Percentiles rank a stretch among this genome's conserved stretches.
Evolutionary conservation across 2,329 filamentous ascomycete genomes (phyloP).

Genomic region (Phyllosticta citrichinensis): DNA sequence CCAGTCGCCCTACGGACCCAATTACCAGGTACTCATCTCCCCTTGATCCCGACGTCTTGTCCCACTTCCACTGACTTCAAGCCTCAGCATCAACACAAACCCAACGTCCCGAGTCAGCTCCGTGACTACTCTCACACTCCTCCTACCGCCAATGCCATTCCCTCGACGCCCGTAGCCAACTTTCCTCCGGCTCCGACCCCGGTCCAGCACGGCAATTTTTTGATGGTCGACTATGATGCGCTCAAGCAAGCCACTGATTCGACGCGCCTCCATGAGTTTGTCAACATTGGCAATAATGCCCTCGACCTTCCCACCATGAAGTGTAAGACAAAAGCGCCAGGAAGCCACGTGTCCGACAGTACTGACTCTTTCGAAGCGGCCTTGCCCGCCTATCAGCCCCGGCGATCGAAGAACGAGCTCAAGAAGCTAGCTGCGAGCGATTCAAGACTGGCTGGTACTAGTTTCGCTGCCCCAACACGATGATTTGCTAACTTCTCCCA

Average conservation of each 20-base stretch:
- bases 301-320: slow-evolving; percentile 35
- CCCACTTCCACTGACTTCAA: not conserved
- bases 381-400: slow-evolving; percentile 32
- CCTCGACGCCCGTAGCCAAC: not conserved
- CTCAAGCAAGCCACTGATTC: slow-evolving; percentile 36
- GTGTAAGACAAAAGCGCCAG: slow-evolving; percentile 24
- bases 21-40: slow-evolving; percentile 5
- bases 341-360: not conserved
- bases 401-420: slow-evolving; percentile 38
- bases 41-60: not conserved
- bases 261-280: slow-evolving; percentile 32
- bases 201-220: slow-evolving; percentile 30
- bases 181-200: slow-evolving; percentile 19
- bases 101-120: not conserved
- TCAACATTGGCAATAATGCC: slow-evolving; percentile 33
- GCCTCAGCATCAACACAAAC: not conserved
- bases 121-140: not conserved
- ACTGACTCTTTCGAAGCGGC: slow-evolving; percentile 24
- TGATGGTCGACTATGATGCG: slow-evolving; percentile 31
- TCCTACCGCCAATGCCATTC: not conserved
- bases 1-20: slow-evolving; percentile 5
- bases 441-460: slow-evolving; percentile 25
- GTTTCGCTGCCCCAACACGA: not conserved
- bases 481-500: not conserved
- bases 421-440: slow-evolving; percentile 33